A percentile compares a stretch with the other conserved stretches of the same genome.
Conservation (phyloP, 805 yeast genomes). For the Saturnispora ahearnii region DNA sequence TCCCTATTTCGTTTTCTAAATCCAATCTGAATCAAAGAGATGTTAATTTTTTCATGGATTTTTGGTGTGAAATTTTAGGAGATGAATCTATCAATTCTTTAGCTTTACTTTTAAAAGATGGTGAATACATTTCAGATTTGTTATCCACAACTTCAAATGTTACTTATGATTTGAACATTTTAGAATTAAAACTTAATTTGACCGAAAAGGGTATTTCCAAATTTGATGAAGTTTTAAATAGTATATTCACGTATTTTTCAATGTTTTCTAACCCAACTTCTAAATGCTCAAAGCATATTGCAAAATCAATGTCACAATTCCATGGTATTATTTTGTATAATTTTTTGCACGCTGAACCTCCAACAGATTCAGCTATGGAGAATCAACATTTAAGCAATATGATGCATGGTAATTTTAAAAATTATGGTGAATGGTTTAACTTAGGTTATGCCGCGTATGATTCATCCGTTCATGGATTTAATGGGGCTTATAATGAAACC, state of each 20-base stretch:
- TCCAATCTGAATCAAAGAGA: slow-evolving; percentile 16
- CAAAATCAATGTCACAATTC: slow-evolving; percentile 38
- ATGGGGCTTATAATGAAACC: slow-evolving; percentile 28
- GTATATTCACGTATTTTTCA: slow-evolving; percentile 29
- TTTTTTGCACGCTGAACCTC: slow-evolving; percentile 34
- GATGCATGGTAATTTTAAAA: slow-evolving; percentile 31
- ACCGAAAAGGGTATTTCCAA: slow-evolving; percentile 38
- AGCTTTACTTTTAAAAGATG: slow-evolving; percentile 30
- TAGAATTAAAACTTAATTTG: slow-evolving; percentile 43
- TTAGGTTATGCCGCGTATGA: slow-evolving; percentile 33
- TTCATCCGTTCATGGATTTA: slow-evolving; percentile 11
- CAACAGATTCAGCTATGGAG: slow-evolving; percentile 38
- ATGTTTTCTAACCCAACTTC: slow-evolving; percentile 10
- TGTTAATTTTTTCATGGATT: slow-evolving; percentile 25
- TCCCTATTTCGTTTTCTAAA: slow-evolving; percentile 20
- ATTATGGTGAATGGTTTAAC: slow-evolving; percentile 32
- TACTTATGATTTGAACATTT: slow-evolving; percentile 13
- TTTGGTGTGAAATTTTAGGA: slow-evolving; percentile 55
- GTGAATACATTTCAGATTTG: slow-evolving; percentile 31
- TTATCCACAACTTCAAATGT: slow-evolving; percentile 29
- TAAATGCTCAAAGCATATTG: slow-evolving; percentile 23
- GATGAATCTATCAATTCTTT: slow-evolving; percentile 50
- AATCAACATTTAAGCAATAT: slow-evolving; percentile 32
- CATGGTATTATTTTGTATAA: slow-evolving; percentile 38
- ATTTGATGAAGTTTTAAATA: slow-evolving; percentile 26